These are phyloP conservation scores for Letharia lupina DNA, from an alignment of 495 filamentous ascomycete species.

Conservation along the genomic window DNA sequence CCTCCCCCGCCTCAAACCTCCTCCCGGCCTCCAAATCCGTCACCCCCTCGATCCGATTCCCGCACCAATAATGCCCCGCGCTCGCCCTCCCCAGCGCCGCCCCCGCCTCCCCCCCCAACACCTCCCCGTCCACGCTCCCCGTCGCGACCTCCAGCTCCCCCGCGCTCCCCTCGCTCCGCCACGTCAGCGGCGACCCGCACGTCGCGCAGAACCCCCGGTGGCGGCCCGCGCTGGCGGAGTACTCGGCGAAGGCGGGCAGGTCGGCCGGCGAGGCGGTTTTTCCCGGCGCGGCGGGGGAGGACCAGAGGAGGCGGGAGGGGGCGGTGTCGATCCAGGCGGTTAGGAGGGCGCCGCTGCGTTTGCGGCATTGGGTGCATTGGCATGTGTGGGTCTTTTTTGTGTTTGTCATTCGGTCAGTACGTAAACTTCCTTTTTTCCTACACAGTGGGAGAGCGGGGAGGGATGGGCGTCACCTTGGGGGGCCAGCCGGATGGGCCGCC, in stretches of 20 bases:
- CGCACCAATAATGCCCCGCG: not conserved
- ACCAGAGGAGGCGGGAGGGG: not conserved
- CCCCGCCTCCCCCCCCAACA: not conserved
- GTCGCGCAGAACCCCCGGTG: not conserved
- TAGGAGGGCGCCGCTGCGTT: conserved; percentile 3
- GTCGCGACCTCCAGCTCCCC: not conserved
- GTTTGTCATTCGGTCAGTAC: not conserved
- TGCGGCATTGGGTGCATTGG: conserved; percentile 13
- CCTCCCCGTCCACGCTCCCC: not conserved
- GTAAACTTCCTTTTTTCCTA: not conserved
- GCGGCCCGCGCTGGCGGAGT: not conserved
- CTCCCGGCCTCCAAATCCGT: not conserved
- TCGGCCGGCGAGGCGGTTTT: not conserved
- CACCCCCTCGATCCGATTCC: not conserved
- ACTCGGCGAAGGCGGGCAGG: not conserved
- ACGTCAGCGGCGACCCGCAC: conserved; percentile 4
- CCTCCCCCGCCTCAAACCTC: not conserved
- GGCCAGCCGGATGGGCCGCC: not conserved
- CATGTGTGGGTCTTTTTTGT: conserved; percentile 2
- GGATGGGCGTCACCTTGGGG: not conserved
- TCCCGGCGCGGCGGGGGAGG: not conserved
- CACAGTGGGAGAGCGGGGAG: not conserved
- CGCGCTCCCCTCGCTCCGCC: not conserved
- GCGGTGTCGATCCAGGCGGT: not conserved
- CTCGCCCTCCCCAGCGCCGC: not conserved